phyloP scores from a whole-genome alignment of 805 yeast species.

The Kodamaea laetipori region DNA sequence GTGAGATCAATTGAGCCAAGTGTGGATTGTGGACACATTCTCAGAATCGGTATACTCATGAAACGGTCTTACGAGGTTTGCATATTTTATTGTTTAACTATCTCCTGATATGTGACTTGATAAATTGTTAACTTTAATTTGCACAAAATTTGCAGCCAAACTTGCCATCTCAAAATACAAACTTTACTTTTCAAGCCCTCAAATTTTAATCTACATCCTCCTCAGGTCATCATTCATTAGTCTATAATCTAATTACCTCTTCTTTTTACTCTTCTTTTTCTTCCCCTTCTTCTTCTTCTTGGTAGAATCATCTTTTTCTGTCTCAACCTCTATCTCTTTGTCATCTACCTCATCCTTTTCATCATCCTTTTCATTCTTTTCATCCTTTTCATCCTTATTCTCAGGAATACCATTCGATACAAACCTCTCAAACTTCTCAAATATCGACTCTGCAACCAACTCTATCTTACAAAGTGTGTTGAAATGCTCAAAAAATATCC shows the following conservation, averaged over 20 bases:
- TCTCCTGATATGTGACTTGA: background rate
- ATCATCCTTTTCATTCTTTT: slow-evolving; percentile 1
- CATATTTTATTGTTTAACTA: too few relatives aligned
- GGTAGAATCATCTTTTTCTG: slow-evolving; percentile 20
- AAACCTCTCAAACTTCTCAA: slow-evolving; percentile 25
- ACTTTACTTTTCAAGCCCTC: background rate
- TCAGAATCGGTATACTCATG: too few relatives aligned
- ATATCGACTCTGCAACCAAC: slow-evolving; percentile 29
- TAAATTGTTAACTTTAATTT: background rate
- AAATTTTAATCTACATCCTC: background rate
- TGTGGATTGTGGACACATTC: too few relatives aligned
- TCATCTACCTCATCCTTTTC: slow-evolving; percentile 27
- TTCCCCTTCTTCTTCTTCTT: slow-evolving; percentile 28
- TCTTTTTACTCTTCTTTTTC: slow-evolving; percentile 31
- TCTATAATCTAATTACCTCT: slow-evolving; percentile 12
- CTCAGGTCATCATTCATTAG: background rate
- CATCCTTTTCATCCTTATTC: slow-evolving; percentile 13
- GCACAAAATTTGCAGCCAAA: background rate
- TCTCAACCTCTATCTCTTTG: slow-evolving; percentile 30
- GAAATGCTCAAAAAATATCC: slow-evolving; percentile 30
- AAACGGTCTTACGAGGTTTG: too few relatives aligned
- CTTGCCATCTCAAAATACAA: background rate
- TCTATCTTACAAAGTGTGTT: slow-evolving; percentile 35
- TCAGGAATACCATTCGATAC: slow-evolving; percentile 17
- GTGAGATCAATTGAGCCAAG: too few relatives aligned